A percentile compares a stretch with the other conserved stretches of the same genome.
These are phyloP conservation scores for Penicillium coprophilum DNA, from an alignment of 495 filamentous ascomycete genomes.

Conservation along the genomic window DNA sequence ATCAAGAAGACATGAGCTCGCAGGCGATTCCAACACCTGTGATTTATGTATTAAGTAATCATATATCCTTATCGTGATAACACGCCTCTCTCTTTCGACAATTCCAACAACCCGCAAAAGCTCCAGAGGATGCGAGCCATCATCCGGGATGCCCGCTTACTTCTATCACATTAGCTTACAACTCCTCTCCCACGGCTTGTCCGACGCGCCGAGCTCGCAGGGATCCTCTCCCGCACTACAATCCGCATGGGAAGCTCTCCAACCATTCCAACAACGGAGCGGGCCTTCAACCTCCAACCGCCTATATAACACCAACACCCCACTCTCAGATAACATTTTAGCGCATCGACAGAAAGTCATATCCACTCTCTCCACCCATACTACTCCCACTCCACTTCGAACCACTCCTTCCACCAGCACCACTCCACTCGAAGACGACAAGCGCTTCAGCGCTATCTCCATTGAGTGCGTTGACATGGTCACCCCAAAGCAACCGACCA, in stretches of 20 bases:
- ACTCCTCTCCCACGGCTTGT: conserved; percentile 55
- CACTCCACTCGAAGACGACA: conserved; percentile 48
- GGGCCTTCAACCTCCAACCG: conserved; percentile 17
- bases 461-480: conserved; percentile 71
- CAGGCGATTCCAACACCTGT: too few species aligned
- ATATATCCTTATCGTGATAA: conserved; percentile 15
- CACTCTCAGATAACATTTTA: background rate
- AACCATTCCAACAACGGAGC: conserved; percentile 40
- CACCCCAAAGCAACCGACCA: conserved; percentile 25
- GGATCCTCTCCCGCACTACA: conserved; percentile 28
- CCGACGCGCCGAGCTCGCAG: conserved; percentile 24
- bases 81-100: conserved; percentile 1
- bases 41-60: conserved; percentile 1
- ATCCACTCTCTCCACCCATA: background rate
- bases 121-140: conserved; percentile 31
- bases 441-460: conserved; percentile 60
- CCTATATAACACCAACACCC: conserved; percentile 3
- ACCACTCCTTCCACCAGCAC: conserved; percentile 10
- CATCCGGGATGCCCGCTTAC: conserved; percentile 71
- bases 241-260: conserved; percentile 44
- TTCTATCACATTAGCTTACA: conserved; percentile 92
- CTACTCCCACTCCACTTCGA: conserved; percentile 1
- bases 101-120: background rate
- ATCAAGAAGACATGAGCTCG: too few species aligned
- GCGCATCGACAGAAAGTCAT: conserved; percentile 6